These are phyloP conservation scores for Penicillium sp. DNA, from an alignment of 2,329 filamentous ascomycete species.

Conservation along the genomic window DNA sequence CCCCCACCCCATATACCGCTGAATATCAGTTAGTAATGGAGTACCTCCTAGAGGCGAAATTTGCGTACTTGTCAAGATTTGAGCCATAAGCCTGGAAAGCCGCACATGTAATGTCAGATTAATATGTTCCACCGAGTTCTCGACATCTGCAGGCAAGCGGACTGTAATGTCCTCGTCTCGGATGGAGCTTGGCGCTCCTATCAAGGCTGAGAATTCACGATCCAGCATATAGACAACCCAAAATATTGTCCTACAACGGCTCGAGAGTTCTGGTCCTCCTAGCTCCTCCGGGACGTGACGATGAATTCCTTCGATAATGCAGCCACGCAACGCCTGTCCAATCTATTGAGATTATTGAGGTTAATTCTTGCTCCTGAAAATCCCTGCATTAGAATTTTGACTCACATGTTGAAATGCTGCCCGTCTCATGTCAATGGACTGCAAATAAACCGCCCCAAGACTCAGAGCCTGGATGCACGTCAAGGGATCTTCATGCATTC, in stretches of 20 bases:
- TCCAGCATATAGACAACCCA: constrained; percentile 41
- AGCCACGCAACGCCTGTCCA: constrained; percentile 37
- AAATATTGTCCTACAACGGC: constrained; percentile 35
- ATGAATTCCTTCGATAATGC: constrained; percentile 39
- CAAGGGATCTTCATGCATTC: constrained; percentile 39
- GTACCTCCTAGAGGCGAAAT: not conserved
- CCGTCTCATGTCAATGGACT: constrained; percentile 50
- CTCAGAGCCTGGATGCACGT: constrained; percentile 44
- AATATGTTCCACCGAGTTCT: constrained; percentile 30
- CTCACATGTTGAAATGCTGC: constrained; percentile 50
- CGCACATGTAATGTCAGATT: constrained; percentile 36
- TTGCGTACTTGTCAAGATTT: constrained; percentile 34
- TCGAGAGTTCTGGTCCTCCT: constrained; percentile 31
- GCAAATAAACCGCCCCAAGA: constrained; percentile 48
- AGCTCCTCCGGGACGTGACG: constrained; percentile 35
- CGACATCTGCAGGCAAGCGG: constrained; percentile 30
- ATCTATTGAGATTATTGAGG: constrained; percentile 22
- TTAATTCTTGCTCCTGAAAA: not conserved
- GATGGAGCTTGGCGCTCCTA: constrained; percentile 38
- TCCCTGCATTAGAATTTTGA: not conserved
- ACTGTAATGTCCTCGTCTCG: constrained; percentile 39
- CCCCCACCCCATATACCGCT: constrained; percentile 38
- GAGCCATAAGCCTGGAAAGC: constrained; percentile 35
- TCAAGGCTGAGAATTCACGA: constrained; percentile 36
- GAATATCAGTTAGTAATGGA: not conserved